These are phyloP conservation scores for Didymella lethalis DNA, from an alignment of 2,329 filamentous ascomycete genomes.

Conservation along the genomic window DNA sequence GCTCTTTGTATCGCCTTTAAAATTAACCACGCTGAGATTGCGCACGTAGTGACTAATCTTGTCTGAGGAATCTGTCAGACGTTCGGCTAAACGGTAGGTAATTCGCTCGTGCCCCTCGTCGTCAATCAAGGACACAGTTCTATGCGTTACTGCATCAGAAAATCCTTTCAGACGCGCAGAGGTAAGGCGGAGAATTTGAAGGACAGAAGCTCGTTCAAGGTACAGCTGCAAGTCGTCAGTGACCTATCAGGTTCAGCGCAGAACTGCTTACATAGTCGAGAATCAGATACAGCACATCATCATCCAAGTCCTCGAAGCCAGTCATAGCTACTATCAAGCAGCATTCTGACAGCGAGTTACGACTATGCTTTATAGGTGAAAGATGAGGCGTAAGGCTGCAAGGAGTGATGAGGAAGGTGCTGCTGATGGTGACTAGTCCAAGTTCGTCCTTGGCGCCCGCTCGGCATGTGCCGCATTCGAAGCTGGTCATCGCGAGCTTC, in stretches of 20 bases:
- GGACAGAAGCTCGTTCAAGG: conserved; percentile 12
- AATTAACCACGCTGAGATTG: conserved; percentile 22
- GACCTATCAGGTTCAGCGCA: neutral
- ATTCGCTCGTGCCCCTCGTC: conserved; percentile 20
- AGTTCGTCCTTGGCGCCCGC: conserved; percentile 19
- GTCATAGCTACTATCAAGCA: conserved; percentile 4
- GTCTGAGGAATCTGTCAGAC: conserved; percentile 23
- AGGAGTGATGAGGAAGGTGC: conserved; percentile 22
- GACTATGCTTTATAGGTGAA: neutral
- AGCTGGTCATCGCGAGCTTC: conserved; percentile 43
- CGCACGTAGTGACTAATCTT: conserved; percentile 21
- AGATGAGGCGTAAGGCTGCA: conserved; percentile 7
- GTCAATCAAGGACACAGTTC: conserved; percentile 22
- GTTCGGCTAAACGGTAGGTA: conserved; percentile 24
- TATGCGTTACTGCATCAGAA: conserved; percentile 24
- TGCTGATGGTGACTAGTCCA: conserved; percentile 24
- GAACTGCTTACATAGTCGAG: conserved; percentile 25
- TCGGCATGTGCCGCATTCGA: conserved; percentile 27
- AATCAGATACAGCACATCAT: conserved; percentile 30
- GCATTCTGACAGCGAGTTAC: neutral
- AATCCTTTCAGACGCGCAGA: conserved; percentile 26
- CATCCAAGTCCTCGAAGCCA: conserved; percentile 23
- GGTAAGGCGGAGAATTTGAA: conserved; percentile 19
- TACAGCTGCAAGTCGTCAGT: conserved; percentile 16
- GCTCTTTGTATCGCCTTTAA: conserved; percentile 28